Evolutionary conservation across 2,329 filamentous ascomycete species (phyloP).

Genomic region (Talaromyces marneffei): DNA sequence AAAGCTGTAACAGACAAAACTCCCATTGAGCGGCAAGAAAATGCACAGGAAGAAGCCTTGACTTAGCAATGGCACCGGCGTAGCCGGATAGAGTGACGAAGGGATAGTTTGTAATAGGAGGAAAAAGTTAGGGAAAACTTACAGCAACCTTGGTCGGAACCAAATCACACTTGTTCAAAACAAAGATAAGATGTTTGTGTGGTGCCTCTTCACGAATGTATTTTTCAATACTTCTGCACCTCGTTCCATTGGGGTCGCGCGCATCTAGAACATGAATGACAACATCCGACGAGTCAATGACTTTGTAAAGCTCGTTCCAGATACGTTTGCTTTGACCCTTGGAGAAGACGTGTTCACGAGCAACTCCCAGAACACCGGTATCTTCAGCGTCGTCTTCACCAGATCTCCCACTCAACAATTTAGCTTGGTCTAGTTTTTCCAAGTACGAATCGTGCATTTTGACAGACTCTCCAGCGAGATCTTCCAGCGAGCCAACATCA

Average conservation of each 20-base stretch:
- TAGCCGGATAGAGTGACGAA: conserved; percentile 20
- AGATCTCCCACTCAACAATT: conserved; percentile 65
- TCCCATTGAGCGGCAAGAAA: conserved; percentile 60
- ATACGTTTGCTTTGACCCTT: conserved; percentile 95
- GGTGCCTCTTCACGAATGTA: conserved; percentile 89
- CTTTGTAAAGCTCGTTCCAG: conserved; percentile 95
- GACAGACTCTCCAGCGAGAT: conserved; percentile 72
- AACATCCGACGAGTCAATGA: conserved; percentile 92
- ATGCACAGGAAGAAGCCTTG: conserved; percentile 66
- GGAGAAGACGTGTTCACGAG: conserved; percentile 80
- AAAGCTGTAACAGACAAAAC: conserved; percentile 96
- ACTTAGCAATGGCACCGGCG: conserved; percentile 67
- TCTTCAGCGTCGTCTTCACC: conserved; percentile 49
- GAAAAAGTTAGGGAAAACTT: conserved; percentile 50
- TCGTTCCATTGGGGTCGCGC: conserved; percentile 79
- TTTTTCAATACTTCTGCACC: conserved; percentile 85
- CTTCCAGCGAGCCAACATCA: conserved; percentile 70
- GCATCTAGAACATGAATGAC: conserved; percentile 93
- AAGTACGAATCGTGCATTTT: conserved; percentile 77
- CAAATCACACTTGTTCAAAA: conserved; percentile 87
- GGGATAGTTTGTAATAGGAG: not conserved
- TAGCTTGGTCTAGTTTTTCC: conserved; percentile 72
- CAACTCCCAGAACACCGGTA: conserved; percentile 51
- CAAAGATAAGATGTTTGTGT: conserved; percentile 90
- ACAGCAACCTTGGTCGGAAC: conserved; percentile 90